Percentiles rank a stretch among this genome's conserved stretches.
Evolutionary conservation across 169 alveolate genomes (phyloP).

Genomic region (Cryptosporidium canis): DNA sequence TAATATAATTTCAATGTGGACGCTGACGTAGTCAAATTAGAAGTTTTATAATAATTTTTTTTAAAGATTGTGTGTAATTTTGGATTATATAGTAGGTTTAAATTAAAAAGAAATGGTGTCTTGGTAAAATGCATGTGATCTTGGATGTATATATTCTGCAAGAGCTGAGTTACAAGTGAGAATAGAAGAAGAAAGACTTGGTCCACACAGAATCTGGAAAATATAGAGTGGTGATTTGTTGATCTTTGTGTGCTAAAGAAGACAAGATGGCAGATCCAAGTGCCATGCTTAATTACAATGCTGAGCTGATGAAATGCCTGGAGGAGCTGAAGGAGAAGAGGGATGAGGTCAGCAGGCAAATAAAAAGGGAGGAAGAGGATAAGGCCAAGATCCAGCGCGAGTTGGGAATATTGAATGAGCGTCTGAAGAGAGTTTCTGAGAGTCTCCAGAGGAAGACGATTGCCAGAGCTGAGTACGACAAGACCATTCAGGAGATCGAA

Average conservation of each 20-base stretch:
- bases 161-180: no score
- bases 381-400: conserved; percentile 86
- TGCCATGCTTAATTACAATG: conserved; percentile 86
- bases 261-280: conserved; percentile 68
- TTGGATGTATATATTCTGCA: background rate
- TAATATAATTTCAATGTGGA: conserved; percentile 32
- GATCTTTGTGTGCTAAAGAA: conserved; percentile 72
- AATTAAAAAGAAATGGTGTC: background rate
- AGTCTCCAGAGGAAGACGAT: conserved; percentile 86
- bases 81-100: background rate
- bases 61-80: background rate
- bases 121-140: background rate
- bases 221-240: no score
- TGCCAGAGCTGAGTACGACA: conserved; percentile 91
- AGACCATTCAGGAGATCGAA: conserved; percentile 91
- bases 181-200: no score
- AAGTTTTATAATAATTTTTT: background rate
- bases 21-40: conserved; percentile 25
- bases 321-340: conserved; percentile 90
- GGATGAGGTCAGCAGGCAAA: conserved; percentile 86
- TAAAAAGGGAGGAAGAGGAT: conserved; percentile 87
- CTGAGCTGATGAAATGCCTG: conserved; percentile 88
- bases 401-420: conserved; percentile 82
- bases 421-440: conserved; percentile 84
- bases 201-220: no score